Evolutionary conservation across 2,329 filamentous ascomycete species (phyloP).

Genomic region (Penicillium sp.): DNA sequence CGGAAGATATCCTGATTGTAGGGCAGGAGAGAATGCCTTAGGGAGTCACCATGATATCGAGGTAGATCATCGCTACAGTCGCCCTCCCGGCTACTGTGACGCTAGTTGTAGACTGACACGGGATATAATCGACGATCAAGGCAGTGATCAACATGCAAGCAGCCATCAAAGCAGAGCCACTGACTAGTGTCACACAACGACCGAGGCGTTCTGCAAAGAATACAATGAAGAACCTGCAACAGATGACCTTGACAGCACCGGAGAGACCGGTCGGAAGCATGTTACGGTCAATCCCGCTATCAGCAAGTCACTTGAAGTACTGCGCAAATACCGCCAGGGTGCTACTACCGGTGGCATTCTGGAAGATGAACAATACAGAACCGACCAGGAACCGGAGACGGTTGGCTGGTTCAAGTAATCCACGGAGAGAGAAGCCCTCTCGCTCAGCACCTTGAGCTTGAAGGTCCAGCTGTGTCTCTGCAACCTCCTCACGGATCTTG

Average conservation of each 20-base stretch:
- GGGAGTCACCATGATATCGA: conserved; percentile 48
- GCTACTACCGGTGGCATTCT: conserved; percentile 53
- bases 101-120: conserved; percentile 37
- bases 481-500: conserved; percentile 46
- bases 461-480: conserved; percentile 52
- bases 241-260: conserved; percentile 52
- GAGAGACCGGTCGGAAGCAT: conserved; percentile 53
- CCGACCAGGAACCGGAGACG: conserved; percentile 44
- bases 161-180: conserved; percentile 42
- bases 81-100: conserved; percentile 52
- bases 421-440: conserved; percentile 43
- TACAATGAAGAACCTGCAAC: conserved; percentile 51
- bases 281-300: conserved; percentile 39
- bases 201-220: conserved; percentile 51
- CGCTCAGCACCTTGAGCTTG: conserved; percentile 45
- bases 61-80: conserved; percentile 55
- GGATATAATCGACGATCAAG: conserved; percentile 43
- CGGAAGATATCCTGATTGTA: neutral
- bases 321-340: conserved; percentile 55
- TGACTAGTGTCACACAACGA: conserved; percentile 51
- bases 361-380: conserved; percentile 49
- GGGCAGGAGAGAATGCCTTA: neutral
- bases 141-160: conserved; percentile 50
- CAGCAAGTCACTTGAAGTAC: conserved; percentile 53
- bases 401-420: conserved; percentile 49